Evolutionary conservation across 73 alveolate genomes (phyloP).

Genomic region (Blepharisma japonicum): DNA sequence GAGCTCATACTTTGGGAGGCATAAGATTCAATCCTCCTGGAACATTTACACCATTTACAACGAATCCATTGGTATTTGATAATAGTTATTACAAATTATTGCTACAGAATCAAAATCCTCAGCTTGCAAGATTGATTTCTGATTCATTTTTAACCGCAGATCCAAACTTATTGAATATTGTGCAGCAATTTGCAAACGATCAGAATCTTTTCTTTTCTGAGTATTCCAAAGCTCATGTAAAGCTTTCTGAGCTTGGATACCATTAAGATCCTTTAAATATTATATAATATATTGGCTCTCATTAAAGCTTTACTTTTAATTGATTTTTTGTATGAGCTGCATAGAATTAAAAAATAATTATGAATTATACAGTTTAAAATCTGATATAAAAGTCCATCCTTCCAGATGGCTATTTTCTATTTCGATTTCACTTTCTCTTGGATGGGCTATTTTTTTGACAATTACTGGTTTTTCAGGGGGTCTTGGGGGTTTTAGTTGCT

Average conservation of each 20-base stretch:
- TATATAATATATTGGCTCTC: neutral
- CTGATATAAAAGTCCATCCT: too few relatives aligned
- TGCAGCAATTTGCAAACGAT: constrained; percentile 49
- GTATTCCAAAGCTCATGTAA: constrained; percentile 61
- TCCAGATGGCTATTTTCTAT: too few relatives aligned
- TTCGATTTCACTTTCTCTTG: too few relatives aligned
- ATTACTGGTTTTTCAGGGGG: too few relatives aligned
- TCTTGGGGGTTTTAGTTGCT: constrained; percentile 45
- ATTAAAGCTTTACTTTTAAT: too few relatives aligned
- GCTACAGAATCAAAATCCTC: constrained; percentile 45
- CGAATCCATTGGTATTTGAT: constrained; percentile 67
- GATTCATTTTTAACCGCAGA: constrained; percentile 48
- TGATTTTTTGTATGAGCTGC: too few relatives aligned
- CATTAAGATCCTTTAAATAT: neutral
- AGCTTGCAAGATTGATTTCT: constrained; percentile 45
- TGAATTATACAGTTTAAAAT: too few relatives aligned
- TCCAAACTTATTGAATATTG: constrained; percentile 37
- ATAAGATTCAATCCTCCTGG: constrained; percentile 50
- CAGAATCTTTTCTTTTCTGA: constrained; percentile 52
- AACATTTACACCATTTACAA: constrained; percentile 56
- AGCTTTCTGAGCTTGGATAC: constrained; percentile 62
- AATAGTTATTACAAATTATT: constrained; percentile 62
- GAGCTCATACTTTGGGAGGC: constrained; percentile 66
- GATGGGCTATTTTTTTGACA: too few relatives aligned
- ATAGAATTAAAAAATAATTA: too few relatives aligned